Evolutionary conservation across 257 asterid species (phyloP).

Genomic region (Anisodus acutangulus): DNA sequence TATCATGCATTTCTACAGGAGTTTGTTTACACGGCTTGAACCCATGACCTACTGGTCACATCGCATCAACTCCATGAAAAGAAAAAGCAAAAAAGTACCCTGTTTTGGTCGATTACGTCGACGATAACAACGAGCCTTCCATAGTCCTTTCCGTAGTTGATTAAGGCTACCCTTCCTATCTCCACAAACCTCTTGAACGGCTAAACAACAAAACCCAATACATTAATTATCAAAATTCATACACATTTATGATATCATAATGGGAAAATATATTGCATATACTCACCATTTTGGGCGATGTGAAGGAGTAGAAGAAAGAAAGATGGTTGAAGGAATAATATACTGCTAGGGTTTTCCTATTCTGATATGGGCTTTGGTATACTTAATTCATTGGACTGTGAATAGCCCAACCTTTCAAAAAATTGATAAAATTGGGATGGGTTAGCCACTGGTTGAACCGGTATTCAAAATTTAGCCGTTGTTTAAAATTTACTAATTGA

Average conservation of each 20-base stretch:
- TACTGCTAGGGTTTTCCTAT: constrained; percentile 16
- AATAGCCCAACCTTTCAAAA: background rate
- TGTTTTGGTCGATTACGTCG: constrained; percentile 84
- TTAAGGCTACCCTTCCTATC: constrained; percentile 90
- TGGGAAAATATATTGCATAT: background rate
- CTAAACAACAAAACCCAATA: constrained; percentile 38
- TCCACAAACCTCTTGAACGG: constrained; percentile 97
- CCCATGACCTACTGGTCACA: too few relatives aligned
- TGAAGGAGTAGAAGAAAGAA: background rate
- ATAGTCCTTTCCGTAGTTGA: constrained; percentile 86
- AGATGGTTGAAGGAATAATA: background rate
- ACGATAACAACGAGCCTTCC: constrained; percentile 90
- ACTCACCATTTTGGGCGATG: constrained; percentile 42
- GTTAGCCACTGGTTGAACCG: too few relatives aligned
- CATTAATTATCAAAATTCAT: too few relatives aligned
- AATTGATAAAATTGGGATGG: background rate
- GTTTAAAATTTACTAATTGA: too few relatives aligned
- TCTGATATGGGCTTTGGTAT: background rate
- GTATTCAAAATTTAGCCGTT: too few relatives aligned
- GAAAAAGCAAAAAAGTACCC: constrained; percentile 45
- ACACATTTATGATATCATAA: too few relatives aligned
- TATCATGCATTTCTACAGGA: too few relatives aligned
- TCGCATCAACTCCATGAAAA: too few relatives aligned
- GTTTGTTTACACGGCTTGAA: too few relatives aligned
- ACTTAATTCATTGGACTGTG: background rate